These are phyloP conservation scores for Nepenthes mirabilis DNA, from an alignment of 148 eudicot genomes.

Conservation along the genomic window DNA sequence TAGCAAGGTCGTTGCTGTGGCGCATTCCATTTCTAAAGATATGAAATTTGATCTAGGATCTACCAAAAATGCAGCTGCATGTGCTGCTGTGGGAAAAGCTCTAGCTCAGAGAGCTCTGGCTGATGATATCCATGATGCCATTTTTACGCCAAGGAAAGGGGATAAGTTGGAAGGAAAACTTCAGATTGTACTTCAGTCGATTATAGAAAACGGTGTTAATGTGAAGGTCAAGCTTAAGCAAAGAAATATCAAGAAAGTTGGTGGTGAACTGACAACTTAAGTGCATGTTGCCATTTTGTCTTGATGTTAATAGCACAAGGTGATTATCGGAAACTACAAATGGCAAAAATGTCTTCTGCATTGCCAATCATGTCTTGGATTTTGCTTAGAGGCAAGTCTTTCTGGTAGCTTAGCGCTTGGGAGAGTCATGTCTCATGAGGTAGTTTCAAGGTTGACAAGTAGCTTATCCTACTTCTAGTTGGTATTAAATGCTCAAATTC, in stretches of 20 bases:
- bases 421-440: too few species aligned
- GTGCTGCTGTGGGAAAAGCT: slow-evolving; percentile 59
- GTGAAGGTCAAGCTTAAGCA: slow-evolving; percentile 72
- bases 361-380: too few species aligned
- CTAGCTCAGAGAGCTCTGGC: slow-evolving; percentile 76
- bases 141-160: slow-evolving; percentile 68
- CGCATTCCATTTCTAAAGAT: slow-evolving; percentile 93
- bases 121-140: slow-evolving; percentile 76
- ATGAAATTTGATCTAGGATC: slow-evolving; percentile 73
- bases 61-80: slow-evolving; percentile 43
- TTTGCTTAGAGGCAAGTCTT: too few species aligned
- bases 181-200: slow-evolving; percentile 53
- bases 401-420: too few species aligned
- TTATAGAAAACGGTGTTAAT: slow-evolving; percentile 44
- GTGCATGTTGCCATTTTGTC: too few species aligned
- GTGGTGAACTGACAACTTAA: not conserved
- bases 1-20: slow-evolving; percentile 86
- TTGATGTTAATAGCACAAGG: too few species aligned
- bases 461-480: too few species aligned
- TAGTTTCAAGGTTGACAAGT: too few species aligned
- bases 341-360: too few species aligned
- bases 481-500: too few species aligned
- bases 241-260: slow-evolving; percentile 31
- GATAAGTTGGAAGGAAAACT: slow-evolving; percentile 78
- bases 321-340: too few species aligned